Evolutionary conservation across 495 filamentous ascomycete species (phyloP).

Genomic region (Parathielavia appendiculata): DNA sequence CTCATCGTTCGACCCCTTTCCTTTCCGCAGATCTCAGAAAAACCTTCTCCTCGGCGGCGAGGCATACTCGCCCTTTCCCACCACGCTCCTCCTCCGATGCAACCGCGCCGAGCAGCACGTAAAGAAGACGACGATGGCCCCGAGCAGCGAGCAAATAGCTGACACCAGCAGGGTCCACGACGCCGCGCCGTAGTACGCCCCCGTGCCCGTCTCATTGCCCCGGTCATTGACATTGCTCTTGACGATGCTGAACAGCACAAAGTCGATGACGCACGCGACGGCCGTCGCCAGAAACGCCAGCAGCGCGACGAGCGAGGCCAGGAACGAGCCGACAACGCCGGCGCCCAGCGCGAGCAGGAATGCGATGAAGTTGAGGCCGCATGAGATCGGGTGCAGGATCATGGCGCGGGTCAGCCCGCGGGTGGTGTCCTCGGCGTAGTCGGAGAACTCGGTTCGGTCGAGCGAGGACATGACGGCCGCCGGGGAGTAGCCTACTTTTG

Average conservation of each 20-base stretch:
- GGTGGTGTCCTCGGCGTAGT: conserved; percentile 39
- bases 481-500: conserved; percentile 51
- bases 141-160: conserved; percentile 49
- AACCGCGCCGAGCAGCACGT: conserved; percentile 49
- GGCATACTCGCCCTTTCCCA: conserved; percentile 18
- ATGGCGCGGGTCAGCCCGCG: conserved; percentile 50
- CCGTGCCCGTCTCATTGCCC: conserved; percentile 20
- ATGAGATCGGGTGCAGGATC: conserved; percentile 57
- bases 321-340: conserved; percentile 48
- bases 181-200: conserved; percentile 43
- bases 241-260: conserved; percentile 51
- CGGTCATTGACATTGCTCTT: conserved; percentile 45
- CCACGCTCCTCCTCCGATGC: conserved; percentile 20
- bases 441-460: conserved; percentile 39
- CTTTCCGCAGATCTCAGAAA: not conserved
- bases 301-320: conserved; percentile 44
- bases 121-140: conserved; percentile 51
- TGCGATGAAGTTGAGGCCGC: conserved; percentile 53
- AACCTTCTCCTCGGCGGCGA: conserved; percentile 11
- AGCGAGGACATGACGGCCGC: conserved; percentile 37
- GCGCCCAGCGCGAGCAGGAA: conserved; percentile 52
- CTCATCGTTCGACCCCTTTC: not conserved
- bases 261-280: conserved; percentile 52
- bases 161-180: conserved; percentile 50
- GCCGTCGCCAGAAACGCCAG: conserved; percentile 52